Evolutionary conservation across 2,329 filamentous ascomycete genomes (phyloP).

Genomic region (Onygenales sp.): DNA sequence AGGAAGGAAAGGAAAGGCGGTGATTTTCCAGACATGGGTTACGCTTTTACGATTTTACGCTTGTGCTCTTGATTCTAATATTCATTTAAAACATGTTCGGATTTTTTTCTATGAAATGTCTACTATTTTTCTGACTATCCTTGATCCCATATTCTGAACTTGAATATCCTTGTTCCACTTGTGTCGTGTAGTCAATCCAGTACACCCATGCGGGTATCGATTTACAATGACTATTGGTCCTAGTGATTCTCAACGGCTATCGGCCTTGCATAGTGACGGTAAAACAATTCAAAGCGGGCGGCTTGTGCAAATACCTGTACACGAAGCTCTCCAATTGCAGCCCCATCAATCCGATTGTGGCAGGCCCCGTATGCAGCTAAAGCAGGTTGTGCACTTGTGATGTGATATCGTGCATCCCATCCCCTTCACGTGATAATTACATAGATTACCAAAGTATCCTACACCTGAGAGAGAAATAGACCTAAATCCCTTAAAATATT

Average conservation of each 20-base stretch:
- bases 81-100: background rate
- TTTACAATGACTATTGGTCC: too few relatives aligned
- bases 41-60: background rate
- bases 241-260: too few relatives aligned
- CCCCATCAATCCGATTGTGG: background rate
- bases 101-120: background rate
- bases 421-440: background rate
- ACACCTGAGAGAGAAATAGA: background rate
- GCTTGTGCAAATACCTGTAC: background rate
- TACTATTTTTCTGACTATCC: background rate
- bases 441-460: background rate
- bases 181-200: too few relatives aligned
- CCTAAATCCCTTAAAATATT: background rate
- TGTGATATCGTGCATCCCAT: slow-evolving; percentile 1
- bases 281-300: background rate
- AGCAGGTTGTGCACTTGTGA: background rate
- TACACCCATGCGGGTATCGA: too few relatives aligned
- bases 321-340: too few relatives aligned
- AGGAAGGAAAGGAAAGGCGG: background rate
- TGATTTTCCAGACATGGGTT: background rate
- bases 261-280: too few relatives aligned
- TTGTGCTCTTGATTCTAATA: background rate
- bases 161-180: too few relatives aligned
- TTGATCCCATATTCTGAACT: background rate
- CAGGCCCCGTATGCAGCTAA: background rate